Evolutionary conservation across 345 rosid genomes (phyloP), one percentile per base, ranked within the genome.

Genomic region (Trapa bicornis): DNA sequence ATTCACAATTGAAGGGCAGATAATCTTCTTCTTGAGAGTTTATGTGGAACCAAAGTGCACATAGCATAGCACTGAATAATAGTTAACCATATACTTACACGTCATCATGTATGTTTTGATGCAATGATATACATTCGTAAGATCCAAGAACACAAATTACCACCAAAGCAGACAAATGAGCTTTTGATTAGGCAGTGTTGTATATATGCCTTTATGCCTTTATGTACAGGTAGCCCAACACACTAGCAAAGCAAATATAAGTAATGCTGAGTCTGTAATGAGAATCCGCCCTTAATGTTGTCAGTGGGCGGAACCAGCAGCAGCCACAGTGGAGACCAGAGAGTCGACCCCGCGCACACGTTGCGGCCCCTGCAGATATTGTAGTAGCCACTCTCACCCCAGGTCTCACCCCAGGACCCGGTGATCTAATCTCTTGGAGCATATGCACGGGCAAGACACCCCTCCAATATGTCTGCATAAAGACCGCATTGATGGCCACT

Each of bases 401-500:
- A 92, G 66, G 9, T 79, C 64, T 80, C 87, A 38, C 98, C 98
- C 98, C 62, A 92, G 37, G 14, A 92, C 97, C 38, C 96, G 97
- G 35, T 92, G 98, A 71, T 92, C 88, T 45, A 85, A 77, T 61
- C 84, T 79, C 88, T 77, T 92, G 0, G 86, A 79, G 79, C 98
- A 92, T 5, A 92, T 79, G 76, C 74, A 89, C 0, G 98, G 98
- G 79, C 97, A 92, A 0, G 98, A 89, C 66, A 89, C 96, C 63
- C 98, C 97, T 1, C 93, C 89, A 0, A 72, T 89, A 92, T 54
- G 98, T 92, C 72, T 92, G 98, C 98, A 92, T 92, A 78, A 71
- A 89, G 68, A 82, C 87, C 0, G 98, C 98, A 61, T 92, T 92
- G 75, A 92, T 89, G 11, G 85, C 98, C 73, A 92, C 98, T 71